These are phyloP conservation scores for Aspergillus flavus DNA, from an alignment of 2,329 filamentous ascomycete species.

Conservation along the genomic window DNA sequence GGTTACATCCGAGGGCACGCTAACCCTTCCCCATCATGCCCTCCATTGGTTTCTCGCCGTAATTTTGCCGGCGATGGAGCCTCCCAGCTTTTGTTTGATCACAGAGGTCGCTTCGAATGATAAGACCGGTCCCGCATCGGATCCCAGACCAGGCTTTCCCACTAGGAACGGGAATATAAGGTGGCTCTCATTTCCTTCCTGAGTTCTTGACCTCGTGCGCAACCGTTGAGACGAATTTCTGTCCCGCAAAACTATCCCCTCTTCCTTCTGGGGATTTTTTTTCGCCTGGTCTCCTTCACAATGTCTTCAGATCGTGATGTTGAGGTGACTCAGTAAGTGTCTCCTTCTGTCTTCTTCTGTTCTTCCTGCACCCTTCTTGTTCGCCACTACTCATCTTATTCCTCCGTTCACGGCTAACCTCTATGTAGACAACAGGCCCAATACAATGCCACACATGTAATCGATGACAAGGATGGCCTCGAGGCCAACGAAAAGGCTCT, in stretches of 20 bases:
- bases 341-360: not conserved
- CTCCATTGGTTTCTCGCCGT: slow-evolving; percentile 18
- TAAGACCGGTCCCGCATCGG: slow-evolving; percentile 63
- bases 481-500: slow-evolving; percentile 36
- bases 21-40: slow-evolving; percentile 6
- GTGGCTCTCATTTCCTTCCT: slow-evolving; percentile 19
- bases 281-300: slow-evolving; percentile 16
- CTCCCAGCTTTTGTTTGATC: slow-evolving; percentile 17
- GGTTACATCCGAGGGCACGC: slow-evolving; percentile 33
- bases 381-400: not conserved
- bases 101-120: slow-evolving; percentile 5
- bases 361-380: not conserved
- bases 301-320: slow-evolving; percentile 34
- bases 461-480: slow-evolving; percentile 29
- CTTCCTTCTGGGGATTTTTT: slow-evolving; percentile 5
- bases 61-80: slow-evolving; percentile 22
- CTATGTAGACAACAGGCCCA: slow-evolving; percentile 22
- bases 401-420: slow-evolving; percentile 3
- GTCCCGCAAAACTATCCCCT: slow-evolving; percentile 5
- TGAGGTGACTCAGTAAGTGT: slow-evolving; percentile 31
- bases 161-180: slow-evolving; percentile 31
- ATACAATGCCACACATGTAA: slow-evolving; percentile 16
- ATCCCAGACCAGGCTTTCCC: slow-evolving; percentile 13
- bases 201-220: slow-evolving; percentile 13
- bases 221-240: slow-evolving; percentile 16